These are phyloP conservation scores for Hemisphaericaspora nanyangensis DNA, from an alignment of 805 yeast species.

Conservation along the genomic window DNA sequence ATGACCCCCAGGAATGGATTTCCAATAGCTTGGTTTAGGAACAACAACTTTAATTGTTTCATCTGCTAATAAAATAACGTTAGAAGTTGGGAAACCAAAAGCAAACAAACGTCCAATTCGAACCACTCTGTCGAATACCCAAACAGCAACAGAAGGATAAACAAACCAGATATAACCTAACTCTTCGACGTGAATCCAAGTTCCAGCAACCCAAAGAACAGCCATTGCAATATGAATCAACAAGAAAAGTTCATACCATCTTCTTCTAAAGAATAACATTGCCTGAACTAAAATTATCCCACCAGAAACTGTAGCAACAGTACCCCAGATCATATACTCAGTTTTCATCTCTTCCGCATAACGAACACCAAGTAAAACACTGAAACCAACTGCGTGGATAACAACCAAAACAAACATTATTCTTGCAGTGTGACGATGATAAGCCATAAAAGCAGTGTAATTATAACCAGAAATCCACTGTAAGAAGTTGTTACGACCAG, in stretches of 20 bases:
- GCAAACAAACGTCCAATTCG: slow-evolving; percentile 23
- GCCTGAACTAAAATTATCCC: slow-evolving; percentile 29
- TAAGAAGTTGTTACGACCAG: slow-evolving; percentile 59
- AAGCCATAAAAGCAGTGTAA: slow-evolving; percentile 37
- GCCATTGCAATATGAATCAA: slow-evolving; percentile 34
- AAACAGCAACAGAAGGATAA: slow-evolving; percentile 31
- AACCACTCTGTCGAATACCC: slow-evolving; percentile 33
- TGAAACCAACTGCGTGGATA: slow-evolving; percentile 29
- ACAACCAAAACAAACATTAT: slow-evolving; percentile 22
- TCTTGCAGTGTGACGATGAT: slow-evolving; percentile 46
- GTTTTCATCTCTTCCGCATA: slow-evolving; percentile 11
- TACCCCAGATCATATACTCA: slow-evolving; percentile 30
- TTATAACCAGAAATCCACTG: slow-evolving; percentile 60
- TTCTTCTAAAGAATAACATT: slow-evolving; percentile 29
- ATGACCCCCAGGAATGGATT: slow-evolving; percentile 37
- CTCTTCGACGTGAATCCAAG: slow-evolving; percentile 37
- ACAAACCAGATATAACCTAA: slow-evolving; percentile 28
- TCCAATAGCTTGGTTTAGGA: slow-evolving; percentile 36
- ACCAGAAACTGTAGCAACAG: slow-evolving; percentile 34
- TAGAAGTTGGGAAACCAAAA: slow-evolving; percentile 35
- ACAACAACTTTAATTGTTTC: slow-evolving; percentile 35
- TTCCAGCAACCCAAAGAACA: slow-evolving; percentile 42
- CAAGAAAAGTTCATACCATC: slow-evolving; percentile 35
- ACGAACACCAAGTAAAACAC: slow-evolving; percentile 15
- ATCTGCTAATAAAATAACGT: slow-evolving; percentile 25